These are phyloP conservation scores for Podospora pseudopauciseta DNA, from an alignment of 495 filamentous ascomycete genomes.

Conservation along the genomic window DNA sequence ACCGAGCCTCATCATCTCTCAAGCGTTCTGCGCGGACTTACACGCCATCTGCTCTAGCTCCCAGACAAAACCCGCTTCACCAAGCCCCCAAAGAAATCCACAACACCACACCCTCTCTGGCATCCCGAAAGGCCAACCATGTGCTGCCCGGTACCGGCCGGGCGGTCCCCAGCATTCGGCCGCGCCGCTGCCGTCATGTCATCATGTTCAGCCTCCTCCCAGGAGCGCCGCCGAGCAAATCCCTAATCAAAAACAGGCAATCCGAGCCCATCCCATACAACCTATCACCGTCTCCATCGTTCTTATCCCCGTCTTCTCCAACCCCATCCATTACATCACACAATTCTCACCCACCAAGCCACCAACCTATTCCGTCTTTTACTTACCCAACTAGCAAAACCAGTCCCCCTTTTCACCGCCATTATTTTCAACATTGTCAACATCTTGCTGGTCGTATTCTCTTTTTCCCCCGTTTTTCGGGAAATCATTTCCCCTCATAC, in stretches of 20 bases:
- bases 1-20: background rate
- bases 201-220: background rate
- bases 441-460: too few relatives aligned
- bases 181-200: background rate
- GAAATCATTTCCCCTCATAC: too few relatives aligned
- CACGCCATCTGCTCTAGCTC: background rate
- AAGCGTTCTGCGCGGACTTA: background rate
- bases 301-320: background rate
- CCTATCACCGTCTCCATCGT: background rate
- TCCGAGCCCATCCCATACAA: too few relatives aligned
- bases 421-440: too few relatives aligned
- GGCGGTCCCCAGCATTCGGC: background rate
- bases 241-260: background rate
- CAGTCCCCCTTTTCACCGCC: too few relatives aligned
- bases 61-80: background rate
- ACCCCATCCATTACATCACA: too few relatives aligned
- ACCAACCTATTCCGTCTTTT: too few relatives aligned
- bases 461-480: too few relatives aligned
- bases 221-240: background rate
- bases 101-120: background rate
- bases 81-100: background rate
- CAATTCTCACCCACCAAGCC: too few relatives aligned
- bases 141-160: background rate
- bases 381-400: too few relatives aligned
- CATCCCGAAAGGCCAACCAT: background rate